phyloP scores from a whole-genome alignment of 2,329 filamentous ascomycete species.

The Cadophora luteo-olivacea region DNA sequence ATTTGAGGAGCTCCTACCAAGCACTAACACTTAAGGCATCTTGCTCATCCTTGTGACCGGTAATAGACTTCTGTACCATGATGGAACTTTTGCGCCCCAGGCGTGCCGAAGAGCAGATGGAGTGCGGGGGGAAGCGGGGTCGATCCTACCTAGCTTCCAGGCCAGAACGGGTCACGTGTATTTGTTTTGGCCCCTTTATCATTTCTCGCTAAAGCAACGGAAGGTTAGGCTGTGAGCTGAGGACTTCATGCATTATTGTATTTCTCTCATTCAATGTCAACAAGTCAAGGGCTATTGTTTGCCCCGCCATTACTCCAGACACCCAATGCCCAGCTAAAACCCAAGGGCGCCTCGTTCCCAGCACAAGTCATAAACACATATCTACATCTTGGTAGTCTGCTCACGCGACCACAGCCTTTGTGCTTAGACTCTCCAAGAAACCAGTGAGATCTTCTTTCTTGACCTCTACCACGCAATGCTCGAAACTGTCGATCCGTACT shows the following conservation, averaged over 20 bases:
- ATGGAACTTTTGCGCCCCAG: neutral
- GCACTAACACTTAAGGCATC: neutral
- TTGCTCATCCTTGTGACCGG: neutral
- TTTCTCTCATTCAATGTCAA: conserved; percentile 11
- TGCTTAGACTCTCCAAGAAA: conserved; percentile 90
- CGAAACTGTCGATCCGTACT: conserved; percentile 94
- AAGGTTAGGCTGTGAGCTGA: neutral
- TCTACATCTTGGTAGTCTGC: conserved; percentile 26
- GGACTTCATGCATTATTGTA: neutral
- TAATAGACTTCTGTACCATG: neutral
- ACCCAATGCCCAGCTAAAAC: conserved; percentile 10
- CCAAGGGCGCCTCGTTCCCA: conserved; percentile 12
- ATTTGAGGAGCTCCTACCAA: neutral
- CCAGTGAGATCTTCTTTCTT: conserved; percentile 90
- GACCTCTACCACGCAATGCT: conserved; percentile 98
- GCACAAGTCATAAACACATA: conserved; percentile 35
- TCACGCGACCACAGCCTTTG: conserved; percentile 81
- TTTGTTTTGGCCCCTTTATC: neutral
- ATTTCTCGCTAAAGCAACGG: neutral
- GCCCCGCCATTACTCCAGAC: conserved; percentile 9
- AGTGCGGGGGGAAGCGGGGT: conserved; percentile 8
- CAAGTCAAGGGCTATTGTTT: neutral
- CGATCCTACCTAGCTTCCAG: too few relatives aligned
- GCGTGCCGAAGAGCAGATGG: neutral
- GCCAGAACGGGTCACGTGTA: neutral